Percentiles rank a stretch among this genome's conserved stretches.
phyloP scores from a whole-genome alignment of 1,284 basidiomycete species.

The Austropuccinia psidii region DNA sequence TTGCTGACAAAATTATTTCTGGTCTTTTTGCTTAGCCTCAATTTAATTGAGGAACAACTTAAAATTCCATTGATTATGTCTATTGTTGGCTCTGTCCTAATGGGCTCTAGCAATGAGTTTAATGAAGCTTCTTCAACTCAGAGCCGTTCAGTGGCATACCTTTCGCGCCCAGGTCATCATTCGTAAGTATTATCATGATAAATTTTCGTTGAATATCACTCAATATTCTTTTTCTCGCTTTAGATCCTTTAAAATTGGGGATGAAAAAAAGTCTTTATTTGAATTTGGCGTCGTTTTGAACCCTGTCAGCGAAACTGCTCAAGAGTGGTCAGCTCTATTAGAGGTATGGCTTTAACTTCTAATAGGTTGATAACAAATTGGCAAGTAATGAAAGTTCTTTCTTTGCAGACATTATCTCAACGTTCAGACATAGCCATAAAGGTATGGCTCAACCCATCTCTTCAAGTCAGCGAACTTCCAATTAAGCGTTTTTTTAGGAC shows the following conservation, averaged over 20 bases:
- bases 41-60: neutral
- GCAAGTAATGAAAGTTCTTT: neutral
- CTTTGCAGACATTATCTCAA: constrained; percentile 48
- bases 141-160: constrained; percentile 1
- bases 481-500: constrained; percentile 91
- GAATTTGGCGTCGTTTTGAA: constrained; percentile 71
- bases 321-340: constrained; percentile 71
- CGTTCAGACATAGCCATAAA: constrained; percentile 57
- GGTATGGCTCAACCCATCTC: constrained; percentile 66
- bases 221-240: neutral
- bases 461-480: constrained; percentile 62
- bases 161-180: neutral
- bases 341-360: constrained; percentile 52
- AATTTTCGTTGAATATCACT: neutral
- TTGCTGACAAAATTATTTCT: neutral
- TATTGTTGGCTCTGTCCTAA: constrained; percentile 18
- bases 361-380: neutral
- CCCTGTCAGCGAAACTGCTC: constrained; percentile 73
- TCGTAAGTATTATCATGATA: constrained; percentile 24
- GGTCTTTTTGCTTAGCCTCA: neutral
- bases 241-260: constrained; percentile 64
- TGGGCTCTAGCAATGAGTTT: constrained; percentile 2
- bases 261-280: constrained; percentile 60
- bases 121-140: neutral
- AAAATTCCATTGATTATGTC: constrained; percentile 21